Percentiles rank a stretch among this genome's conserved stretches.
These are phyloP conservation scores for Peziza echinospora DNA, from an alignment of 495 filamentous ascomycete species.

Conservation along the genomic window DNA sequence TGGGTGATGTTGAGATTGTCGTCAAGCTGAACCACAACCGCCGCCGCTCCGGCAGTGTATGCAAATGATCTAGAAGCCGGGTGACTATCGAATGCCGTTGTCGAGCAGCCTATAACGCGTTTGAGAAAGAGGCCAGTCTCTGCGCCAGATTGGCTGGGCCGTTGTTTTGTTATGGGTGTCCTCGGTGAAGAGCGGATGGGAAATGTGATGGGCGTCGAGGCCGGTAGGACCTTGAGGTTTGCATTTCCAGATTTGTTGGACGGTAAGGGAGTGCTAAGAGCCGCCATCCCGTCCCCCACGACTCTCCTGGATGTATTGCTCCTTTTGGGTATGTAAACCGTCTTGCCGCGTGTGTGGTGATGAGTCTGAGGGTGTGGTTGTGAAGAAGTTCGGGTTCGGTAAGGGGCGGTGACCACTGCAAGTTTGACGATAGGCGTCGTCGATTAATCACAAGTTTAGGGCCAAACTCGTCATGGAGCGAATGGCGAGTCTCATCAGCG, in stretches of 20 bases:
- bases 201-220: not conserved
- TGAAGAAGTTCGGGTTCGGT: no score
- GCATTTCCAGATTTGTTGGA: not conserved
- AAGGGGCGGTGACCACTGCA: no score
- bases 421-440: no score
- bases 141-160: slow-evolving; percentile 20
- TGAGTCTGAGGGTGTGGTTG: no score
- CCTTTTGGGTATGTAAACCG: no score
- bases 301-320: no score
- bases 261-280: not conserved
- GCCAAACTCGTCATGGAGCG: no score
- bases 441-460: no score
- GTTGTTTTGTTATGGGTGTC: slow-evolving; percentile 7
- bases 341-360: no score
- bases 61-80: slow-evolving; percentile 52
- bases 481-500: no score
- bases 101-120: slow-evolving; percentile 61
- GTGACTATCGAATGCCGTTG: slow-evolving; percentile 68
- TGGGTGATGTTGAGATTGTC: slow-evolving; percentile 50
- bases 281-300: not conserved
- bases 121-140: slow-evolving; percentile 43
- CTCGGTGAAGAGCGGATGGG: not conserved
- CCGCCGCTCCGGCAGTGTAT: slow-evolving; percentile 81
- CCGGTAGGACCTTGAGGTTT: not conserved
- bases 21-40: slow-evolving; percentile 65